Conservation (phyloP, 805 yeast genomes). For the Saccharomycopsis malanga region DNA sequence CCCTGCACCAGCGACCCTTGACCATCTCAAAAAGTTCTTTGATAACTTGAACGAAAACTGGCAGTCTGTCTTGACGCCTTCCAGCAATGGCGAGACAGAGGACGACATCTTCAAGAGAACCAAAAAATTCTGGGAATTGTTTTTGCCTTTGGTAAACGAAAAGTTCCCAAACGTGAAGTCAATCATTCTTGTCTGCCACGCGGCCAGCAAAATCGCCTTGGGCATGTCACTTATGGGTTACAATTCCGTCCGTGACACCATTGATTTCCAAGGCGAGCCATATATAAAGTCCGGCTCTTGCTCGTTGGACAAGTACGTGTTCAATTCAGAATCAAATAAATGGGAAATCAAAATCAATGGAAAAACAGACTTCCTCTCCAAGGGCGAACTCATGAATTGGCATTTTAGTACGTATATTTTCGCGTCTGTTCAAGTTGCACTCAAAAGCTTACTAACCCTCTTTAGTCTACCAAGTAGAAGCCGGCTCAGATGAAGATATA, state of each 20-base stretch:
- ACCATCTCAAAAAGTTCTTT: conserved; percentile 47
- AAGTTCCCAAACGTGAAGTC: conserved; percentile 54
- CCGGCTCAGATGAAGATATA: conserved; percentile 86
- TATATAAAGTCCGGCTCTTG: conserved; percentile 75
- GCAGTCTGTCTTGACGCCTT: conserved; percentile 54
- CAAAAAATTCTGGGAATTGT: conserved; percentile 41
- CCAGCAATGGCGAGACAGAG: conserved; percentile 63
- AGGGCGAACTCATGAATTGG: conserved; percentile 95
- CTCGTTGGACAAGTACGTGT: conserved; percentile 60
- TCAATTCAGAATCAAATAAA: conserved; percentile 26
- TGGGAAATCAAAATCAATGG: conserved; percentile 74
- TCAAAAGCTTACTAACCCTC: too few species aligned
- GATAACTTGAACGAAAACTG: conserved; percentile 39
- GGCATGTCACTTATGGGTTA: conserved; percentile 68
- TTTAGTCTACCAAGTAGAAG: conserved; percentile 54
- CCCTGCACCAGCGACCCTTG: conserved; percentile 60
- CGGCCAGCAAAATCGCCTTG: conserved; percentile 84
- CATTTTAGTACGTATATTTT: conserved; percentile 46
- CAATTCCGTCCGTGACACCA: conserved; percentile 41
- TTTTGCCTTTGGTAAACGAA: conserved; percentile 51
- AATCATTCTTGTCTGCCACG: conserved; percentile 79
- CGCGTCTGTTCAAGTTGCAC: too few species aligned
- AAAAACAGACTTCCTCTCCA: conserved; percentile 54
- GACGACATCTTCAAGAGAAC: conserved; percentile 63
- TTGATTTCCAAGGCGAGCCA: conserved; percentile 38